Percentiles rank a stretch among this genome's conserved stretches.
Evolutionary conservation across 371 early-diverging fungal genomes (phyloP).

Genomic region (Chytridiales sp.): DNA sequence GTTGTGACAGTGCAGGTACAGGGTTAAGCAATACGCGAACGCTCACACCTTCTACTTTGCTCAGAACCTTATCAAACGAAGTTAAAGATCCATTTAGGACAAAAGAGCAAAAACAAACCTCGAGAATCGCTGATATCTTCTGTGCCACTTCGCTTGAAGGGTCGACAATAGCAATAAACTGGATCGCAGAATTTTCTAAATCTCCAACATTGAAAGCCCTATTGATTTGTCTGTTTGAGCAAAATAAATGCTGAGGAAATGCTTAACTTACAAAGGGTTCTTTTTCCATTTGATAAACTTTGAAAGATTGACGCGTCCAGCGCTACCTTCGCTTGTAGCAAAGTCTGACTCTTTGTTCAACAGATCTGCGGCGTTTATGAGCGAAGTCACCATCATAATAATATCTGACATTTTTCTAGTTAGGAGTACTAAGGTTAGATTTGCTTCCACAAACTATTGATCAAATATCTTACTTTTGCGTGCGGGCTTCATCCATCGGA

Average conservation of each 20-base stretch:
- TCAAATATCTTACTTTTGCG: background rate
- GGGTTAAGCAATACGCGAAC: slow-evolving; percentile 19
- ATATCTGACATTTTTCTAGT: background rate
- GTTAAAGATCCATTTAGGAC: no score
- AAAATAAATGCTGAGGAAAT: background rate
- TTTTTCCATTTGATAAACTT: slow-evolving; percentile 6
- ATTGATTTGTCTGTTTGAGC: background rate
- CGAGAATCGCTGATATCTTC: slow-evolving; percentile 68
- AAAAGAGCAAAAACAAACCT: no score
- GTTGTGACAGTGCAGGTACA: slow-evolving; percentile 26
- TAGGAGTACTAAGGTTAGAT: no score
- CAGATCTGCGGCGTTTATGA: background rate
- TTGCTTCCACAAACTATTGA: no score
- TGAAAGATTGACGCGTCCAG: no score
- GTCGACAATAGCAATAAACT: slow-evolving; percentile 69
- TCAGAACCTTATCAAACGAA: slow-evolving; percentile 6
- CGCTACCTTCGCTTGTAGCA: no score
- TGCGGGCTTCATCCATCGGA: slow-evolving; percentile 13
- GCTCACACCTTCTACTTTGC: slow-evolving; percentile 17
- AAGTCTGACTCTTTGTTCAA: no score
- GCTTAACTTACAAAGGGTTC: slow-evolving; percentile 9
- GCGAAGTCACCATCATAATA: slow-evolving; percentile 15
- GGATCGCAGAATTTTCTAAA: slow-evolving; percentile 46
- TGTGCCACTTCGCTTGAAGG: slow-evolving; percentile 77
- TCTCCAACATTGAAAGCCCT: slow-evolving; percentile 41